A percentile compares a stretch with the other conserved stretches of the same genome.
Conservation (phyloP, 2,329 filamentous ascomycete genomes). For the Fusarium succisae region DNA sequence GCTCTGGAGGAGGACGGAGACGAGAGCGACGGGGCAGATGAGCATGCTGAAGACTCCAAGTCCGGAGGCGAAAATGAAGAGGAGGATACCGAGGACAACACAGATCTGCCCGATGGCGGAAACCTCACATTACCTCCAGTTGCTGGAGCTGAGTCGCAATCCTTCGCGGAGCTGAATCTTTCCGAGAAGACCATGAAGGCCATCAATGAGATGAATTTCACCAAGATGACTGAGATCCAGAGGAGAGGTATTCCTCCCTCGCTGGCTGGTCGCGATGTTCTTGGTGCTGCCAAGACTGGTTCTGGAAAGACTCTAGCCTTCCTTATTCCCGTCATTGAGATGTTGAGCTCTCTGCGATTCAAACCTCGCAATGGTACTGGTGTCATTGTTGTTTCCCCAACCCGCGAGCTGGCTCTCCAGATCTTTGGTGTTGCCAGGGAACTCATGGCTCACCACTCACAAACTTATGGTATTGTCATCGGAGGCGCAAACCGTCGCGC, state of each 20-base stretch:
- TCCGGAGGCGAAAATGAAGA: constrained; percentile 41
- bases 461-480: constrained; percentile 94
- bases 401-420: constrained; percentile 91
- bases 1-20: constrained; percentile 40
- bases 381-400: constrained; percentile 91
- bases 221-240: constrained; percentile 96
- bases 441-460: constrained; percentile 92
- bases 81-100: constrained; percentile 44
- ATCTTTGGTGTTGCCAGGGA: constrained; percentile 96
- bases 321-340: constrained; percentile 92
- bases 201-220: constrained; percentile 90
- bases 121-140: constrained; percentile 62
- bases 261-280: constrained; percentile 88
- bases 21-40: constrained; percentile 43
- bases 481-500: constrained; percentile 91
- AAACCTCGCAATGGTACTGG: constrained; percentile 95
- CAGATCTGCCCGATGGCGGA: constrained; percentile 50
- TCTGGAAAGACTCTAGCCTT: constrained; percentile 97
- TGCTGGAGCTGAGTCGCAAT: constrained; percentile 67
- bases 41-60: constrained; percentile 45
- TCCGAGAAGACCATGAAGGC: constrained; percentile 90
- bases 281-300: constrained; percentile 95
- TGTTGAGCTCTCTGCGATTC: constrained; percentile 88
- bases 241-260: constrained; percentile 85
- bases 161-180: constrained; percentile 84